Conservation (phyloP, 176 grass and related monocot genomes). For the Tillandsia leiboldiana region DNA sequence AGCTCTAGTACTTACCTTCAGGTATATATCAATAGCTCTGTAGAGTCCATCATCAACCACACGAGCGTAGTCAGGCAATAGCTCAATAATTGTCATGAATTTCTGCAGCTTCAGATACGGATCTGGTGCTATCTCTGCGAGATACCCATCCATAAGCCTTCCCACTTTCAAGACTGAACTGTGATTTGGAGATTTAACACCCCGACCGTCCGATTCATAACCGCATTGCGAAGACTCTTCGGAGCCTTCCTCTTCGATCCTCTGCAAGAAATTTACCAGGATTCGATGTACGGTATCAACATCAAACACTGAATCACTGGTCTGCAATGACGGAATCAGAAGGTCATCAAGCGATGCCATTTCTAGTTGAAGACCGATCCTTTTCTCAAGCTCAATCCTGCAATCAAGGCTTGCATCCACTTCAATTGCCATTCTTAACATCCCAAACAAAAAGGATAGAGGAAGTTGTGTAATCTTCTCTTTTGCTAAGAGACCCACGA, state of each 20-base stretch:
- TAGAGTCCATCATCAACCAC: constrained; percentile 87
- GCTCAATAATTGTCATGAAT: constrained; percentile 79
- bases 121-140: constrained; percentile 73
- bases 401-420: constrained; percentile 41
- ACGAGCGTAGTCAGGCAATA: constrained; percentile 74
- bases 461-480: constrained; percentile 70
- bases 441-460: constrained; percentile 81
- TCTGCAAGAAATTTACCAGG: constrained; percentile 79
- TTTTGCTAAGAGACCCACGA: constrained; percentile 53
- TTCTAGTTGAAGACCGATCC: constrained; percentile 70
- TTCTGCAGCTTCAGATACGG: constrained; percentile 80
- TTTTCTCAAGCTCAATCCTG: constrained; percentile 73
- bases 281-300: constrained; percentile 73
- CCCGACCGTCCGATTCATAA: constrained; percentile 48
- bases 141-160: constrained; percentile 52
- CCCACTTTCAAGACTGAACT: constrained; percentile 75
- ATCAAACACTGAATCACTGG: constrained; percentile 86
- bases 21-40: constrained; percentile 82
- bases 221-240: constrained; percentile 51
- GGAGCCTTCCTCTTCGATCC: constrained; percentile 63
- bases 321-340: constrained; percentile 54
- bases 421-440: constrained; percentile 85
- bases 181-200: constrained; percentile 55
- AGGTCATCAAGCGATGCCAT: constrained; percentile 79
- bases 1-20: constrained; percentile 50